A percentile compares a stretch with the other conserved stretches of the same genome.
Evolutionary conservation across 345 rosid species (phyloP).

Genomic region (Euphorbia tirucalli): DNA sequence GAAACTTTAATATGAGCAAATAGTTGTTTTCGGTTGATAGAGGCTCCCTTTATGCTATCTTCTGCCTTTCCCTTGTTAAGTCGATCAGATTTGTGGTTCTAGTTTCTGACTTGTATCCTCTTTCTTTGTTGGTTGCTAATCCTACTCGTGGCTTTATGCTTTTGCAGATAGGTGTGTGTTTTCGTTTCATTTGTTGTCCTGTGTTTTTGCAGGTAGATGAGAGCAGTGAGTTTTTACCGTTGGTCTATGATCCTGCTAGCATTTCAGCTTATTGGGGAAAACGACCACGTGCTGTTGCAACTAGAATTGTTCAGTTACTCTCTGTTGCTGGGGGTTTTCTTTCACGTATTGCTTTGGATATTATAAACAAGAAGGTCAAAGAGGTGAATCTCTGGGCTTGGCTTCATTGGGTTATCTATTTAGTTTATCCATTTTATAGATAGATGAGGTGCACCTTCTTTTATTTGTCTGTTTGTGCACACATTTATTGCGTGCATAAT

Average conservation of each 20-base stretch:
- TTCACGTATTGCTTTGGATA: constrained; percentile 64
- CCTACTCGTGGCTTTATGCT: not conserved
- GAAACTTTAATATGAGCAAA: too few relatives aligned
- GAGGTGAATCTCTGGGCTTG: constrained; percentile 49
- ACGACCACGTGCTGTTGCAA: constrained; percentile 88
- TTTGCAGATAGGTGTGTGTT: not conserved
- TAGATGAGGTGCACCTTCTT: not conserved
- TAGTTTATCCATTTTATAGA: not conserved
- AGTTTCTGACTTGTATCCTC: not conserved
- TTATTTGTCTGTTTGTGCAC: too few relatives aligned
- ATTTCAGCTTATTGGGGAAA: constrained; percentile 95
- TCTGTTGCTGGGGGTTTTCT: constrained; percentile 97
- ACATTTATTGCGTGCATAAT: not conserved
- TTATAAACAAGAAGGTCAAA: constrained; percentile 78
- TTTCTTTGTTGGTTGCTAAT: constrained; percentile 13
- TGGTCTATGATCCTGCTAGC: constrained; percentile 85
- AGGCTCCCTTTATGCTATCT: too few relatives aligned
- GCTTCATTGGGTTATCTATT: not conserved
- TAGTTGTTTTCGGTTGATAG: too few relatives aligned
- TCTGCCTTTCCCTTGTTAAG: not conserved
- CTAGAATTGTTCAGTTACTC: constrained; percentile 69
- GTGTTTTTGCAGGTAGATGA: constrained; percentile 58
- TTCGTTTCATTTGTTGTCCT: constrained; percentile 16
- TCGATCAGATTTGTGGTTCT: not conserved
- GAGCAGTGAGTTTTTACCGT: constrained; percentile 85